Conservation (phyloP, 495 filamentous ascomycete genomes). For the Copromyces sp. region DNA sequence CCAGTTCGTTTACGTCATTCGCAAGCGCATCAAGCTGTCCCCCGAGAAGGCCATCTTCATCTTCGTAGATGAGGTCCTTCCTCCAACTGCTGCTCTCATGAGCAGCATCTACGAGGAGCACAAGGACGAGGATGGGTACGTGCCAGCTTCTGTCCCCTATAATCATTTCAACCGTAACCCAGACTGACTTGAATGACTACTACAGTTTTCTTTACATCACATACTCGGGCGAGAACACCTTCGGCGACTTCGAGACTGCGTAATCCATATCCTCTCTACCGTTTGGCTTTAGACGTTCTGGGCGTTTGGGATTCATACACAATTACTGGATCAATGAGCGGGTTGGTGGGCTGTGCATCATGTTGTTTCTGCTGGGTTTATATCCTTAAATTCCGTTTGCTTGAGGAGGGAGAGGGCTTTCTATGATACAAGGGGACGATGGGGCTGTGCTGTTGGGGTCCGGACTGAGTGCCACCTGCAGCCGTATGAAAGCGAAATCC, state of each 20-base stretch:
- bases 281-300: neutral
- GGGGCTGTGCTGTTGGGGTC: neutral
- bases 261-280: constrained; percentile 7
- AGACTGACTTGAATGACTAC: constrained; percentile 7
- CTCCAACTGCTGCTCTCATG: constrained; percentile 95
- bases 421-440: neutral
- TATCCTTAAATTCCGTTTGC: neutral
- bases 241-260: constrained; percentile 48
- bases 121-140: constrained; percentile 69
- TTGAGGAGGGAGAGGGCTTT: neutral
- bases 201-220: constrained; percentile 50
- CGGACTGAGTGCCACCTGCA: neutral
- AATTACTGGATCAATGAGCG: constrained; percentile 4
- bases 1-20: constrained; percentile 99
- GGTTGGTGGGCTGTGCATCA: constrained; percentile 7
- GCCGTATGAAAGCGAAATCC: neutral
- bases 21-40: constrained; percentile 98
- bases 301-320: constrained; percentile 5
- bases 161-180: neutral
- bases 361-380: constrained; percentile 6
- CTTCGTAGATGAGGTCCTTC: constrained; percentile 98
- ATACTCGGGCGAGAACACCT: constrained; percentile 99
- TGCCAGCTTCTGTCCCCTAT: constrained; percentile 3
- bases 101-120: constrained; percentile 99
- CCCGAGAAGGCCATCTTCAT: constrained; percentile 99